Percentiles rank a stretch among this genome's conserved stretches.
Conservation (phyloP, 345 rosid genomes). For the Odontarrhena argentea region DNA sequence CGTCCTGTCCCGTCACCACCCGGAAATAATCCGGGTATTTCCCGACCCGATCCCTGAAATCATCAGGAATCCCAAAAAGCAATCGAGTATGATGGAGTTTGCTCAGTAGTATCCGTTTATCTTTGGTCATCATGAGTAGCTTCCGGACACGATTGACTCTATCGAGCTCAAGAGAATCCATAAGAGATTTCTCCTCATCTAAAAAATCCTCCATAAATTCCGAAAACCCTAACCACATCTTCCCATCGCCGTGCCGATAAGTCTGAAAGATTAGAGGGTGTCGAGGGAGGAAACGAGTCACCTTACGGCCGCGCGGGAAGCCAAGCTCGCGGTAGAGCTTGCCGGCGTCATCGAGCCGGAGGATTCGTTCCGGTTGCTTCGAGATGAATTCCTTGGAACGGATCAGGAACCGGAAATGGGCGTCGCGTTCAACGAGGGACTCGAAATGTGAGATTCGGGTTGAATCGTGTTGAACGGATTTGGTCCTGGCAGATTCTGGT, state of each 20-base stretch:
- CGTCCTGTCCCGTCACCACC: conserved; percentile 55
- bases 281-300: conserved; percentile 55
- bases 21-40: conserved; percentile 72
- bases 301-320: conserved; percentile 88
- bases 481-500: conserved; percentile 68
- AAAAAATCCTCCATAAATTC: conserved; percentile 68
- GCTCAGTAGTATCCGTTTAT: conserved; percentile 68
- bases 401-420: conserved; percentile 67
- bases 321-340: conserved; percentile 84
- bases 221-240: conserved; percentile 78
- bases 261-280: conserved; percentile 68
- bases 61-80: conserved; percentile 84
- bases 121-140: conserved; percentile 76
- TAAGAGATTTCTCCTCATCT: conserved; percentile 56
- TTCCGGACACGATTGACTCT: conserved; percentile 63
- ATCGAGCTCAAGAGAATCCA: conserved; percentile 65
- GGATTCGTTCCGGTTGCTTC: conserved; percentile 62
- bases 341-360: conserved; percentile 79
- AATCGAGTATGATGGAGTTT: conserved; percentile 73
- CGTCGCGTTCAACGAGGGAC: conserved; percentile 60
- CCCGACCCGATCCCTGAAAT: conserved; percentile 70
- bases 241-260: conserved; percentile 67
- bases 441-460: conserved; percentile 57
- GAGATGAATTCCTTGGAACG: conserved; percentile 65
- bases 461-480: conserved; percentile 57